Evolutionary conservation across 2,329 filamentous ascomycete genomes (phyloP).

Genomic region (Alternaria alternata): DNA sequence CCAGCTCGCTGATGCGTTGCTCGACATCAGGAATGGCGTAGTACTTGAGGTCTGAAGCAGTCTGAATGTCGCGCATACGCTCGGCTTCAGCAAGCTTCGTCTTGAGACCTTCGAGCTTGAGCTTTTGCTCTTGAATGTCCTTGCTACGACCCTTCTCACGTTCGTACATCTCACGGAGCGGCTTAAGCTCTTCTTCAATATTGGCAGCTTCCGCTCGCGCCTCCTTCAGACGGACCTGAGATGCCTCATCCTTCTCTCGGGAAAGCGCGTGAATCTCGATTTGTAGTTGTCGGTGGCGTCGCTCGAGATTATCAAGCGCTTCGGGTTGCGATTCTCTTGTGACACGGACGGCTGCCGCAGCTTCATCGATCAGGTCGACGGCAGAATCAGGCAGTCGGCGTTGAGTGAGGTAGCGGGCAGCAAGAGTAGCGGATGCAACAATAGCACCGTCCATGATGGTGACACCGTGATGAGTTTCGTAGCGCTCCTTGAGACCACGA

Average conservation of each 20-base stretch:
- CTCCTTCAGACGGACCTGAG: constrained; percentile 79
- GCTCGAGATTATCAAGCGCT: constrained; percentile 91
- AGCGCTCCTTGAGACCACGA: constrained; percentile 97
- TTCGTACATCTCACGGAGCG: constrained; percentile 94
- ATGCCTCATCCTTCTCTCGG: constrained; percentile 93
- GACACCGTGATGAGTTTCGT: constrained; percentile 97
- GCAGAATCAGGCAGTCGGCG: constrained; percentile 94
- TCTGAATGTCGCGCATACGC: constrained; percentile 81
- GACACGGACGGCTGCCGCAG: constrained; percentile 93
- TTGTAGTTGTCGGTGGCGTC: constrained; percentile 86
- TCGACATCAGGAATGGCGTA: constrained; percentile 96
- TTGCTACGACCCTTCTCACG: constrained; percentile 90
- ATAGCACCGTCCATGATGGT: constrained; percentile 95
- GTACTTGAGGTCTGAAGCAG: constrained; percentile 93
- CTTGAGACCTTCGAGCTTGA: constrained; percentile 90
- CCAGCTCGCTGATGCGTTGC: constrained; percentile 78
- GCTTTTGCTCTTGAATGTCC: constrained; percentile 91
- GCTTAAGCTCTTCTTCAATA: constrained; percentile 89
- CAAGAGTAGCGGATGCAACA: constrained; percentile 88
- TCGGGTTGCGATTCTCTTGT: constrained; percentile 96
- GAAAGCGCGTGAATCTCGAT: constrained; percentile 97
- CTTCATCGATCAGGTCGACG: constrained; percentile 95
- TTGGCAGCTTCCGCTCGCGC: constrained; percentile 93
- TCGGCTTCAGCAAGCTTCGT: constrained; percentile 95
- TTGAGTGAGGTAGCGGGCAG: constrained; percentile 90